Evolutionary conservation across 2,329 filamentous ascomycete species (phyloP), one percentile per base, ranked within the genome.

Genomic region (Westerdykella ornata): DNA sequence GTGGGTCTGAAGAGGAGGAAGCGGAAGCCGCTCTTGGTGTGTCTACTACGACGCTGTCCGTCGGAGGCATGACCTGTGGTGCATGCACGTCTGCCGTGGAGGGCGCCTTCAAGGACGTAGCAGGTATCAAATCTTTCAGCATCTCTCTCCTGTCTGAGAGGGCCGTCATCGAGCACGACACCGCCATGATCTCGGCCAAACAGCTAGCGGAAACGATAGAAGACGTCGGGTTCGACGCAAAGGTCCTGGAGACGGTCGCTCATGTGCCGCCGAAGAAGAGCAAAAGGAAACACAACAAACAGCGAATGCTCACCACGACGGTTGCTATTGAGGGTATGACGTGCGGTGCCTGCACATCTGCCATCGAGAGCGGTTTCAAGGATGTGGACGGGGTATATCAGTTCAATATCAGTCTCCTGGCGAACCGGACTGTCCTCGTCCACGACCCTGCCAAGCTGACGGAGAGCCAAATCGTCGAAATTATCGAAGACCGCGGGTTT

Each of bases 321-420:
- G 76, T 98, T 14, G 81, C 85, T 4, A 86, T 98, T 41, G 87
- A 92, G 52, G 92, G 92, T 38, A 98, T 98, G 92, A 98, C 92
- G 1, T 97, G 92, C 61, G 90, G 90, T 16, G 88, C 92, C 32
- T 98, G 92, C 67, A 97, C 92, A 0, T 90, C 90, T 1, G 88
- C 90, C 5, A 81, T 97, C 1, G 86, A 96, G 58, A 76, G 79
- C 38, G 88, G 85, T 3, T 92, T 98, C 67, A 78, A 80, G 51
- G 78, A 77, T 48, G 68, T 90, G 2, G 80, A 85, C 8, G 92
- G 92, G 16, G 67, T 97, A 13, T 61, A 88, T 42, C 86, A 88
- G 51, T 95, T 97, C 72, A 95, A 95, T 60, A 94, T 98, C 64
- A 95, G 88, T 67, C 72, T 98, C 51, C 75, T 97, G 22, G 94